Percentiles rank a stretch among this genome's conserved stretches.
These are phyloP conservation scores for Astrothelium subdiscretum DNA, from an alignment of 495 filamentous ascomycete species.

Conservation along the genomic window DNA sequence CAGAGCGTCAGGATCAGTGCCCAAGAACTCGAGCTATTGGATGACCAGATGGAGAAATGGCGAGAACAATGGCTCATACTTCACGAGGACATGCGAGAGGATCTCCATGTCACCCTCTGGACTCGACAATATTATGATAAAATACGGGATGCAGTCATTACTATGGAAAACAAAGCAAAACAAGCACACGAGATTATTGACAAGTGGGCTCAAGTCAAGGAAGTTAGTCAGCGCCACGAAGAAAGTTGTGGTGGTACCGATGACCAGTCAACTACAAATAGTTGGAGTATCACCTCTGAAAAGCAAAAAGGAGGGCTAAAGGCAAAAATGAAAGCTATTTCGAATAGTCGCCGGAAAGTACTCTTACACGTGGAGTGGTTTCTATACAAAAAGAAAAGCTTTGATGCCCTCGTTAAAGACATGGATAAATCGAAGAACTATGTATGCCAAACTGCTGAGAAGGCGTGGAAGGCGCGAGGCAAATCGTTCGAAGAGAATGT, in stretches of 20 bases:
- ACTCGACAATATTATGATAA: neutral
- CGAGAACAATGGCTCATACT: neutral
- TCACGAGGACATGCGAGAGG: neutral
- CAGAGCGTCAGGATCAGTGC: neutral
- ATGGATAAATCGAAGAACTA: neutral
- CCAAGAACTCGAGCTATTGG: neutral
- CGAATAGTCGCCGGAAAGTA: neutral
- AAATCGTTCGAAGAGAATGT: neutral
- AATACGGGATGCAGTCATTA: neutral
- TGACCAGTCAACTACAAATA: neutral
- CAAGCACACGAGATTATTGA: neutral
- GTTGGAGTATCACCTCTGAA: neutral
- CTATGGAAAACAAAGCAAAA: neutral
- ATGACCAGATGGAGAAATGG: neutral
- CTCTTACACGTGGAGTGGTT: neutral
- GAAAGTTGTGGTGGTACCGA: neutral
- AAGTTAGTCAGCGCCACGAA: neutral
- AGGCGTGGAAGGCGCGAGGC: neutral
- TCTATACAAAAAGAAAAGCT: neutral
- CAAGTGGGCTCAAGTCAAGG: neutral
- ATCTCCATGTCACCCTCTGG: neutral
- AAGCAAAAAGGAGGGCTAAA: neutral
- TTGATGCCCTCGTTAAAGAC: neutral
- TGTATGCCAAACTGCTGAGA: neutral
- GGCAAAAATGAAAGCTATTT: neutral